Evolutionary conservation across 345 rosid species (phyloP).

Genomic region (Angophora floribunda): DNA sequence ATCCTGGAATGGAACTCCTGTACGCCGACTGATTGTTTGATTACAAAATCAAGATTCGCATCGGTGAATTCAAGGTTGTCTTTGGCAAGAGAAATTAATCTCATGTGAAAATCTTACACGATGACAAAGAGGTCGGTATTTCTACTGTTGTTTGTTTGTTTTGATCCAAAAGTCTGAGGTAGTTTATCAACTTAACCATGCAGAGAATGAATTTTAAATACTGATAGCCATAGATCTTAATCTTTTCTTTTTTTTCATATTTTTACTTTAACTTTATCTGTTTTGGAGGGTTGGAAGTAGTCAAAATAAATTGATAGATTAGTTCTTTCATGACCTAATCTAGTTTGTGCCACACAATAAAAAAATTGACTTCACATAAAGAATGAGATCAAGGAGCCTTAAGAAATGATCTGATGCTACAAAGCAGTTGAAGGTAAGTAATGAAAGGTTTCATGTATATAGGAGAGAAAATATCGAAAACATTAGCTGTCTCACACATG

Average conservation of each 20-base stretch:
- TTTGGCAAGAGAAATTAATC: not conserved
- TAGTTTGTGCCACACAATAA: not conserved
- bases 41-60: not conserved
- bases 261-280: not conserved
- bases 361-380: not conserved
- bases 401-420: not conserved
- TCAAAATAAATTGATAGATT: not conserved
- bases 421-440: not conserved
- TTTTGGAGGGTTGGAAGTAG: not conserved
- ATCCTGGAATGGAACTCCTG: not conserved
- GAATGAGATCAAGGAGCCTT: not conserved
- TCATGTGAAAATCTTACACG: not conserved
- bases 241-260: not conserved
- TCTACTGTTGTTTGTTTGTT: not conserved
- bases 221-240: not conserved
- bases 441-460: not conserved
- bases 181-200: not conserved
- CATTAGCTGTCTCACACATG: not conserved
- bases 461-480: not conserved
- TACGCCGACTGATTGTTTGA: not conserved
- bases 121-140: not conserved
- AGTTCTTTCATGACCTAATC: not conserved
- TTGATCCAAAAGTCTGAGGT: not conserved
- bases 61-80: not conserved
- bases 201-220: not conserved